phyloP scores from a whole-genome alignment of 805 yeast genomes.

The Candida railenensis region DNA sequence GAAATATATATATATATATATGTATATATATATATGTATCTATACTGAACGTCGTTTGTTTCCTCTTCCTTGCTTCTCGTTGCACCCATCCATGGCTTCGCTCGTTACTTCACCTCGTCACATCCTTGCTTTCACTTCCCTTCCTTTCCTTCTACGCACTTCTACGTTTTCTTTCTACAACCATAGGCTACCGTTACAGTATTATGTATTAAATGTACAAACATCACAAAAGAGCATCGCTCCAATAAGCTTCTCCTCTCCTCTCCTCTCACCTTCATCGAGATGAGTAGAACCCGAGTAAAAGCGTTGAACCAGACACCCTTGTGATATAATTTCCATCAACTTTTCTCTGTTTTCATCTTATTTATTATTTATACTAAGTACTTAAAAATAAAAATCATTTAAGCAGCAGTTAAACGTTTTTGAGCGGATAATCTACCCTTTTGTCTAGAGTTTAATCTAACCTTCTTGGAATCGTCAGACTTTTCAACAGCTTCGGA shows the following conservation, averaged over 20 bases:
- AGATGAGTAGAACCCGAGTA: background rate
- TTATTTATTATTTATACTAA: conserved; percentile 7
- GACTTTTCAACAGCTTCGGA: conserved; percentile 94
- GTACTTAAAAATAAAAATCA: conserved; percentile 3
- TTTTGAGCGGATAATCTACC: conserved; percentile 89
- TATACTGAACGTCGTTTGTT: no score
- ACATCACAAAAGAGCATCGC: background rate
- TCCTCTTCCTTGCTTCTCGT: background rate
- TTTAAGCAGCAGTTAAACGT: conserved; percentile 66
- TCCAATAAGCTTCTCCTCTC: background rate
- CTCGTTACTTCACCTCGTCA: background rate
- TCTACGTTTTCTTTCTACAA: background rate
- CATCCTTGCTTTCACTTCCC: background rate
- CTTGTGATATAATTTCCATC: background rate
- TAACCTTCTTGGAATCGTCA: conserved; percentile 60
- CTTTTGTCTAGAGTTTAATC: conserved; percentile 87
- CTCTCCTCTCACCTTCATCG: background rate
- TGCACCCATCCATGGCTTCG: no score
- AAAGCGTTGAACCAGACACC: background rate
- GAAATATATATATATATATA: no score
- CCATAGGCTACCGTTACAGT: background rate
- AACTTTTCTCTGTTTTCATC: background rate
- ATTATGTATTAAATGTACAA: background rate
- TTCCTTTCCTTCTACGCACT: background rate
- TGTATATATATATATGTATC: no score